Evolutionary conservation across 2,329 filamentous ascomycete species (phyloP).

Genomic region (Fusarium musae): DNA sequence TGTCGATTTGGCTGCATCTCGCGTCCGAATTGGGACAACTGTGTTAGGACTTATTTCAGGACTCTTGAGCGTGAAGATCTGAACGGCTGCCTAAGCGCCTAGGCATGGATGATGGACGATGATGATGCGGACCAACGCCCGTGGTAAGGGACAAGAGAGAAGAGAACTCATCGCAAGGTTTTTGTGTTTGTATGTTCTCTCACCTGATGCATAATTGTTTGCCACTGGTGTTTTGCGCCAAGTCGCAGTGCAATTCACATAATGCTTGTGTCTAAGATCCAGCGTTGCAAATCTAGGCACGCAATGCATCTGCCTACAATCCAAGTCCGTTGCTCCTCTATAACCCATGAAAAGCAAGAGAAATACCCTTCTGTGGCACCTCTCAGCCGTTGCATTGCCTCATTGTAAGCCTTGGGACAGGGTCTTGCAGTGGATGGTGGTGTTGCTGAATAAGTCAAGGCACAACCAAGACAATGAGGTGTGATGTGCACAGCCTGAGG

Average conservation of each 20-base stretch:
- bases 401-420: slow-evolving; percentile 1
- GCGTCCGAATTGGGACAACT: neutral
- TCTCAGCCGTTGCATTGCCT: slow-evolving; percentile 2
- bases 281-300: neutral
- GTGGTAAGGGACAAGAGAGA: neutral
- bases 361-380: neutral
- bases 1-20: neutral
- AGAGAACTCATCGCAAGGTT: neutral
- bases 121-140: neutral
- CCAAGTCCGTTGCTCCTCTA: neutral
- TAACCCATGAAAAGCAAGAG: neutral
- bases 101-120: neutral
- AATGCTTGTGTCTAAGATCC: neutral
- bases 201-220: neutral
- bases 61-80: neutral
- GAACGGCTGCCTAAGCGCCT: slow-evolving; percentile 1
- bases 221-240: neutral
- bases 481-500: neutral
- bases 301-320: neutral
- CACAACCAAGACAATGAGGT: neutral
- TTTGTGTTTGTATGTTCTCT: neutral
- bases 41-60: neutral
- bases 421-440: neutral
- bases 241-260: neutral
- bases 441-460: neutral